Evolutionary conservation across 495 filamentous ascomycete genomes (phyloP), one percentile per base, ranked within the genome.

Genomic region (Saxispiralis lemnorum): DNA sequence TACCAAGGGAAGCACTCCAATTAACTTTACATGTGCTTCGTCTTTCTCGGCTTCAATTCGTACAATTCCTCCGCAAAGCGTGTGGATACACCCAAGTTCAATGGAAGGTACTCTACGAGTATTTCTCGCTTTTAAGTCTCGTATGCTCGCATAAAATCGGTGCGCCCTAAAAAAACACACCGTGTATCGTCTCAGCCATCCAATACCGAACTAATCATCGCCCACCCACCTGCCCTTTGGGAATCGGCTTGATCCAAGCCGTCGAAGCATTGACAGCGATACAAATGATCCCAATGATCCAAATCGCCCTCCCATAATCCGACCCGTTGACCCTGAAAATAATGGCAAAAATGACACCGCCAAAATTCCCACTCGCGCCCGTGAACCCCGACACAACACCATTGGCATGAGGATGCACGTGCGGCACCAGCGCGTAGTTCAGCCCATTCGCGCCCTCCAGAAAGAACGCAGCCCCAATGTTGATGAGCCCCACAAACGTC

Each of bases 331-430:
- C 56, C 30, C 57, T n/a, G 40, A 63, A 63, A 19, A 63, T 59
- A 34, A 61, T 57, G 6, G 58, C 55, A 33, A 63, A 59, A 21
- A 63, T 53, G 18, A 63, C 61, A 24, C 59, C 59, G 9, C 59
- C 59, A 31, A 63, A 49, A 35, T 61, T 63, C n/a, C 59, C 59
- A 16, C 41, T 32, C n/a, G 59, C 59, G n/a, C 59, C 58, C 0
- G 56, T 59, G 35, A 61, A 53, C 2, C 59, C 59, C 13, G 54
- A 58, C 31, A 63, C 55, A 18, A 63, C 31, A 15, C 59, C 59
- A 43, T 63, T 63, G 31, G 59, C 59, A 31, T 58, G 51, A 2
- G 58, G 56, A 40, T 61, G 58, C 14, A 63, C 58, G 40, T 61
- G 56, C 7, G 59, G 59, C 24, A 63, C 59, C 0, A 63, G 47